Evolutionary conservation across 768 basidiomycete genomes (phyloP), one percentile per base, ranked within the genome.

Genomic region (Kockovaella imperatae): DNA sequence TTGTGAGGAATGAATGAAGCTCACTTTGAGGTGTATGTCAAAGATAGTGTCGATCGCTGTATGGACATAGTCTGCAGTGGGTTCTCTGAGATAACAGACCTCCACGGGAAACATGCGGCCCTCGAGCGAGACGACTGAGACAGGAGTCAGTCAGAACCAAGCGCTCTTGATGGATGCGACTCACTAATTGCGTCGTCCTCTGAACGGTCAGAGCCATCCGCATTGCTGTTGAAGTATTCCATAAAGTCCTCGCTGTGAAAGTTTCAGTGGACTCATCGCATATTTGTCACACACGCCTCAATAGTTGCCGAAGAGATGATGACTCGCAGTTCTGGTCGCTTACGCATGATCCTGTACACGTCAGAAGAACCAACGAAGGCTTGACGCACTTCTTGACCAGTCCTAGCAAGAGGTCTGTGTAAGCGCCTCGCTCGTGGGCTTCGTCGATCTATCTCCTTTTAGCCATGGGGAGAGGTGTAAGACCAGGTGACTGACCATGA

Each of bases 271-370:
- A 32, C 20, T 28, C 17, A 24, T 21, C 14, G 18, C 34, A 17
- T 29, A 18, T 38, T 14, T 10, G 8, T 38, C 21, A 69, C 69
- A 49, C 49, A 72, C 18, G 93, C 93, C 66, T 99, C 95, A 21
- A 99, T 81, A 0, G 95, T 99, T 2, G 95, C 95, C 3, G 90
- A 95, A 10, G 95, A 97, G 26, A 97, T 83, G 31, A 99, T 83
- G 28, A 99, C 75, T 21, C 95, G 79, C 38, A 99, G 79, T 1
- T 85, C 82, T 10, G 90, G 86, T 20, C 95, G 79, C 67, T 95
- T 93, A 49, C 83, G 80, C 28, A 88, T 82, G 47, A 99, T 93
- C 68, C 91, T 97, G 64, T 0, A 18, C 14, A 23, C 2, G 39
- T 52, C 42, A 67, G 54, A 32, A 30, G 11, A 5, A 38, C 18